Evolutionary conservation across 2,329 filamentous ascomycete genomes (phyloP), one percentile per base, ranked within the genome.

Genomic region (Cercospora zeae-maydis): DNA sequence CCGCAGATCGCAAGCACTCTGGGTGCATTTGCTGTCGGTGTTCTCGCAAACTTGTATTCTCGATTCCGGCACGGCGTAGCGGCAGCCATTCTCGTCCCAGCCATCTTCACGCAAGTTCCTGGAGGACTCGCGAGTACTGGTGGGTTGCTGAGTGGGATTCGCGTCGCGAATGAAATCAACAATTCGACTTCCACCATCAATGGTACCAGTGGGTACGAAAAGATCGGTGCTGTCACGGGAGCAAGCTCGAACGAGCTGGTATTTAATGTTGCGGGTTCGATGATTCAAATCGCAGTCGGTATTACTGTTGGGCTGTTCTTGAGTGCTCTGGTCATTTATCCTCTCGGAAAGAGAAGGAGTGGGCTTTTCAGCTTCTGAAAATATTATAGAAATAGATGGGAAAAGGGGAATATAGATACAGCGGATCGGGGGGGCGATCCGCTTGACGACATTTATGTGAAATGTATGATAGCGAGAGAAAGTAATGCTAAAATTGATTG

Each of bases 71-170:
- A 92, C 73, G 90, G 89, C 1, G 84, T 96, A 2, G 92, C 92
- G 0, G 91, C 91, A 0, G 90, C 91, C 0, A 89, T 90, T 1
- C 90, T 96, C 81, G 79, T 96, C 7, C 92, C 92, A 0, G 92
- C 89, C 6, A 95, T 96, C 66, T 96, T 95, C 65, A 83, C 63
- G 1, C 63, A 64, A 31, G 63, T 64, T 9, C 63, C 63, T 1
- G 63, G 63, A 14, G 45, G 58, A 2, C 47, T 64, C 2, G 63
- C 63, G 16, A 62, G 54, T 34, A 56, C 39, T 10, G 63, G 63
- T 14, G 63, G 63, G 4, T 24, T 64, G 5, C 42, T 64, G 45
- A 62, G 59, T 34, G 63, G 63, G 13, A 42, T 86, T 1, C 83
- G 86, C 61, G 84, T 87, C 0, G 85, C 85, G 0, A 84, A 81